Base-by-base conservation (phyloP, 164 flowering plant genomes). In the Dillenia turbinata region DNA sequence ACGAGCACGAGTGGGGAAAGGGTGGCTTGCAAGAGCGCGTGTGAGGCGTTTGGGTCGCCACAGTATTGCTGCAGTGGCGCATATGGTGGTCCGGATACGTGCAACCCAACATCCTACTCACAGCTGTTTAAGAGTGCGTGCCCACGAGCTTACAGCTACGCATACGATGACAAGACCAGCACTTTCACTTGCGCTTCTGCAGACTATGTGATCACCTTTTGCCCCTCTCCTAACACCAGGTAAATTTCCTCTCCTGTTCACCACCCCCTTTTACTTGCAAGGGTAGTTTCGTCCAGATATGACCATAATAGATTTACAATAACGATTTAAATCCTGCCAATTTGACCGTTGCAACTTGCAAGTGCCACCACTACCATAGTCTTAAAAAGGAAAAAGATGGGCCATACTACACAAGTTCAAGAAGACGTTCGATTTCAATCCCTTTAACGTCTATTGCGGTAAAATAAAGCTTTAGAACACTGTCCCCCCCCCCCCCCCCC, bases 61-160 rank as follows among this genome's bases (percentile, higher is more conserved):
- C 73, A 77, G 72, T 91, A 91, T 45, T 91, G 97, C 55, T 91
- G 97, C 70, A 85, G 80, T 52, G 97, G 92, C 44, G 90, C 69
- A 65, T 85, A 78, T 56, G 81, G 71, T 2, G 69, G 75, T 11
- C 94, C 96, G 0, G 76, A 78, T 49, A 82, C 89, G 12, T 91
- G 97, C 77, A 77, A 81, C 56, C 96, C 96, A 0, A 67, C 85
- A 2, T 13, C 77, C 5, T 91, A 85, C 69, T 85, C 96, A 2
- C 63, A 73, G 74, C 47, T 74, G 19, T 92, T 89, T 69, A 92
- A 92, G 81, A 75, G 24, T 24, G 86, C 87, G 2, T 92, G 97
- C 62, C 97, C 97, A 45, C 79, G 71, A 62, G 95, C 98, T 0
- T 92, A 92, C 66, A 92, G 98, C 79, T 92, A 92, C 66, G 98